Percentiles rank a stretch among this genome's conserved stretches.
phyloP scores from a whole-genome alignment of 2,329 filamentous ascomycete species.

The Monosporascus sp. region DNA sequence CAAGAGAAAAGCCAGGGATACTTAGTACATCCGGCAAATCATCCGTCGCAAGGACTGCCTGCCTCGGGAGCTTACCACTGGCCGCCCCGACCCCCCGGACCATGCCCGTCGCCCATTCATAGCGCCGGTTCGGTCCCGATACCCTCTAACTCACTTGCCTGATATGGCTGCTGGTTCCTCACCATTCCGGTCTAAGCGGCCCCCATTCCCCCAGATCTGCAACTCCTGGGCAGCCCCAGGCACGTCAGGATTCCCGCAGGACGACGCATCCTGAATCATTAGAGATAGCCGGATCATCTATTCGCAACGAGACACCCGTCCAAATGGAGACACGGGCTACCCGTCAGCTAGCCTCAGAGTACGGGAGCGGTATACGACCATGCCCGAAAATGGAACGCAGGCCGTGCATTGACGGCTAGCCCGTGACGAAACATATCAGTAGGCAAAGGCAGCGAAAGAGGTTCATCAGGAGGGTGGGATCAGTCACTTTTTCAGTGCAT shows the following conservation, averaged over 20 bases:
- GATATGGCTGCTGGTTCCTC: neutral
- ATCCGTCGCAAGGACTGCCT: no score
- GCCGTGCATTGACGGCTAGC: neutral
- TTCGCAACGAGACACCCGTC: neutral
- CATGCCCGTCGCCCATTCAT: no score
- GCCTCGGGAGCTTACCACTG: no score
- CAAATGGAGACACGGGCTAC: neutral
- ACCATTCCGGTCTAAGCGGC: neutral
- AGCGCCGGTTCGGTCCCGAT: no score
- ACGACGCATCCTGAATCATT: no score
- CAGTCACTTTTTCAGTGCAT: neutral
- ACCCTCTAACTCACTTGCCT: no score
- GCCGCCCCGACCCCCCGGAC: no score
- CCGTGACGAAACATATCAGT: neutral
- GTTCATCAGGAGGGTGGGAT: neutral
- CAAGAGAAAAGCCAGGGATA: no score
- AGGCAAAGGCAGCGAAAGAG: neutral
- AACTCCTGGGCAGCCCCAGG: neutral
- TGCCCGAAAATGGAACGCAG: no score
- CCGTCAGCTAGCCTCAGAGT: no score
- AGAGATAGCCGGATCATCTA: neutral
- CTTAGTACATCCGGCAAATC: no score
- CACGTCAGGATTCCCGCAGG: neutral
- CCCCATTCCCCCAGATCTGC: neutral
- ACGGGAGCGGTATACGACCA: no score